These are phyloP conservation scores for Oldenlandia corymbosa DNA, from an alignment of 257 asterid species.

Conservation along the genomic window DNA sequence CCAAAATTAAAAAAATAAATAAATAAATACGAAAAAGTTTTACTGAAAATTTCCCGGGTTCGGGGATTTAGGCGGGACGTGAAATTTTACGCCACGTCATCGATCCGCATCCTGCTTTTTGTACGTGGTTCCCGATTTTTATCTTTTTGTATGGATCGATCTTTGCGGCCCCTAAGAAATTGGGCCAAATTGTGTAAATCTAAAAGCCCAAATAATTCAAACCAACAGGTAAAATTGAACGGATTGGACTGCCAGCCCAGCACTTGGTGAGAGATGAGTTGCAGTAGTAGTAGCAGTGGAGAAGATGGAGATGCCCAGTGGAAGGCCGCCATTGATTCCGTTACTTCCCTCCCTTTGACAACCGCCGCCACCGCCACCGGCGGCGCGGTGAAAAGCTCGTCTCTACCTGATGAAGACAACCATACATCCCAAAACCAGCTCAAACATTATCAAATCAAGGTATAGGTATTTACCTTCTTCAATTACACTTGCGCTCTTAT, in stretches of 20 bases:
- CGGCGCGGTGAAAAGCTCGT: conserved; percentile 4
- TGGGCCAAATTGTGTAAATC: too few relatives aligned
- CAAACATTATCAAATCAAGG: conserved; percentile 77
- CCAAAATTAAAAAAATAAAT: neutral
- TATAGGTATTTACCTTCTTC: conserved; percentile 1
- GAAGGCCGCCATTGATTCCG: conserved; percentile 80
- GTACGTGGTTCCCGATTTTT: too few relatives aligned
- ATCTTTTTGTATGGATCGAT: too few relatives aligned
- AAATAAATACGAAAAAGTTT: neutral
- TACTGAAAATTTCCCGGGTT: conserved; percentile 9
- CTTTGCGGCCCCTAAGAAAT: too few relatives aligned
- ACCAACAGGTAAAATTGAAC: too few relatives aligned
- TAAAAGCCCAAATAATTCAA: too few relatives aligned
- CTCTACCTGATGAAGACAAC: conserved; percentile 19
- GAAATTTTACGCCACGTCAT: conserved; percentile 1
- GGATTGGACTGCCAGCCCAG: too few relatives aligned
- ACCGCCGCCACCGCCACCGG: conserved; percentile 3
- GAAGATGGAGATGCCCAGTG: conserved; percentile 84
- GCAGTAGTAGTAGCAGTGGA: conserved; percentile 43
- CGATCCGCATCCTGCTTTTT: too few relatives aligned
- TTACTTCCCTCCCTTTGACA: conserved; percentile 30
- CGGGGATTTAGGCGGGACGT: conserved; percentile 20
- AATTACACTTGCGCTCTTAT: too few relatives aligned
- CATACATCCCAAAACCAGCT: conserved; percentile 33
- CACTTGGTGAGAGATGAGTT: too few relatives aligned